These are phyloP conservation scores for Nicotiana obtusifolia DNA, from an alignment of 257 asterid species.

Conservation along the genomic window DNA sequence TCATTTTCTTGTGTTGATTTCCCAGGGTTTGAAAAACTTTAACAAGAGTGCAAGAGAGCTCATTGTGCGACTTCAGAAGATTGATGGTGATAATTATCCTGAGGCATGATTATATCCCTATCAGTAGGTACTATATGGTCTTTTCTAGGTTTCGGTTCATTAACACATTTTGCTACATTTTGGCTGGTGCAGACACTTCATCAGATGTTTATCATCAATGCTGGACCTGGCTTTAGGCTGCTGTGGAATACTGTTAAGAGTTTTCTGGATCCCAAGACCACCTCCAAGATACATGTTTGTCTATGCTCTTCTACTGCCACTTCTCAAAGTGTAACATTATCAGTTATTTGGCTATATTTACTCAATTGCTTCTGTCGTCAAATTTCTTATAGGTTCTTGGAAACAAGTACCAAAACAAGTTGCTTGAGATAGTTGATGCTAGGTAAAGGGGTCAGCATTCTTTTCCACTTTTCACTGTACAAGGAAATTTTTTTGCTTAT, in stretches of 20 bases:
- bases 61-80: slow-evolving; percentile 68
- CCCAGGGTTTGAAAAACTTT: slow-evolving; percentile 70
- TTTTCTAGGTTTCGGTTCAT: slow-evolving; percentile 10
- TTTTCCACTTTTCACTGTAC: neutral
- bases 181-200: slow-evolving; percentile 58
- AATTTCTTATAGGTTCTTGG: slow-evolving; percentile 62
- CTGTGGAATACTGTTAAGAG: slow-evolving; percentile 65
- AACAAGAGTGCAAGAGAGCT: slow-evolving; percentile 71
- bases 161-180: slow-evolving; percentile 17
- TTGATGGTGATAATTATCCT: slow-evolving; percentile 87
- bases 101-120: slow-evolving; percentile 44
- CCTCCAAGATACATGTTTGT: slow-evolving; percentile 69
- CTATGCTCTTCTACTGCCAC: slow-evolving; percentile 14
- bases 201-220: slow-evolving; percentile 81
- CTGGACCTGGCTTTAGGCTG: slow-evolving; percentile 76
- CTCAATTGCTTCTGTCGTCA: neutral
- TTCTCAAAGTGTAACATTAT: slow-evolving; percentile 1
- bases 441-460: slow-evolving; percentile 36
- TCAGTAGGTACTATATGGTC: slow-evolving; percentile 11
- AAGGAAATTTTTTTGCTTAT: neutral
- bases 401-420: slow-evolving; percentile 64
- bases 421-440: slow-evolving; percentile 68
- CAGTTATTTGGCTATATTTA: slow-evolving; percentile 13
- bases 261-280: slow-evolving; percentile 67
- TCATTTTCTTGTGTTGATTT: slow-evolving; percentile 17